A percentile compares a stretch with the other conserved stretches of the same genome.
Evolutionary conservation across 2,329 filamentous ascomycete genomes (phyloP).

Genomic region (Colletotrichum siamense): DNA sequence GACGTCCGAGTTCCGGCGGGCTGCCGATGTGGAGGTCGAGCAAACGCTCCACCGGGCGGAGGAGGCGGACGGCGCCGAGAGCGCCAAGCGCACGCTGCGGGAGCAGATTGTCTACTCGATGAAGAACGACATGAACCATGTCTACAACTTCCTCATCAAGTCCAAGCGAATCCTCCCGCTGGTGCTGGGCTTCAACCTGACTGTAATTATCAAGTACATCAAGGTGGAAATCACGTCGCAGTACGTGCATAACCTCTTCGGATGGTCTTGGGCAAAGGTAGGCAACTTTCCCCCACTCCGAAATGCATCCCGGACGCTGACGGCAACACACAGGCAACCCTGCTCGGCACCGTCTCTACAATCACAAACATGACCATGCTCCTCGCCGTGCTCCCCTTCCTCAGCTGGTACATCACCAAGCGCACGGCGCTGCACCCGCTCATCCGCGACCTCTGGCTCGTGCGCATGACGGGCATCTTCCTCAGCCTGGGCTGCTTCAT

Average conservation of each 20-base stretch:
- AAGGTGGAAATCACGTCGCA: constrained; percentile 47
- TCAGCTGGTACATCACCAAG: constrained; percentile 36
- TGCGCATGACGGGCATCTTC: constrained; percentile 37
- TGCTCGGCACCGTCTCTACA: constrained; percentile 43
- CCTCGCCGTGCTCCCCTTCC: constrained; percentile 40
- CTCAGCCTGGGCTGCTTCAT: constrained; percentile 39
- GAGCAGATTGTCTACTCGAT: constrained; percentile 29
- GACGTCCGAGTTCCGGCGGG: constrained; percentile 41
- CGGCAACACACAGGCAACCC: constrained; percentile 38
- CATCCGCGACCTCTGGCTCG: constrained; percentile 45
- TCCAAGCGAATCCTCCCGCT: constrained; percentile 44
- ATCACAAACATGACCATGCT: constrained; percentile 42
- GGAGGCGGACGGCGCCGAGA: background rate
- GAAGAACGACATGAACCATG: constrained; percentile 34
- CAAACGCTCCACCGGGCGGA: constrained; percentile 9
- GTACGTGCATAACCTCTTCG: constrained; percentile 57
- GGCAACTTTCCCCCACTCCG: background rate
- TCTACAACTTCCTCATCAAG: constrained; percentile 44
- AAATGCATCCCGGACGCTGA: background rate
- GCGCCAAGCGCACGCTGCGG: background rate
- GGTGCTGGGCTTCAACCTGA: constrained; percentile 39
- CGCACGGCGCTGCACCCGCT: constrained; percentile 34
- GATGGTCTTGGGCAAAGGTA: constrained; percentile 51
- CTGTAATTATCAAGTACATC: constrained; percentile 35
- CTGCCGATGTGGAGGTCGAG: constrained; percentile 28